Evolutionary conservation across 176 grass and related monocot genomes (phyloP).

Genomic region (Oryza brachyantha): DNA sequence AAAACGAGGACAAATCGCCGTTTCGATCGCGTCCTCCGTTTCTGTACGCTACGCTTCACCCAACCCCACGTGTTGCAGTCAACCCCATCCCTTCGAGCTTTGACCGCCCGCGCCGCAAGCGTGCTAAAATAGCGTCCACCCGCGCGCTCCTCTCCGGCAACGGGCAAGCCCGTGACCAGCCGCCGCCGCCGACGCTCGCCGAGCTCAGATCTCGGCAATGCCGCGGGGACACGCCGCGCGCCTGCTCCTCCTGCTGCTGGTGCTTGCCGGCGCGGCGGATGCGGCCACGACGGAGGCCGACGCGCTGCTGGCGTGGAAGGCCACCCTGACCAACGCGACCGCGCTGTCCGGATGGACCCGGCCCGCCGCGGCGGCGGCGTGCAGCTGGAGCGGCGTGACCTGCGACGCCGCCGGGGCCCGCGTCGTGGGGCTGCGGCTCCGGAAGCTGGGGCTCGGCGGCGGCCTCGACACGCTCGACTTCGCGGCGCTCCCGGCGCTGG

Average conservation of each 20-base stretch:
- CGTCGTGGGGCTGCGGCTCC: conserved; percentile 36
- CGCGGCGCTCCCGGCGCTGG: conserved; percentile 37
- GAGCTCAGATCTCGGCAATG: conserved; percentile 30
- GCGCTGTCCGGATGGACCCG: conserved; percentile 46
- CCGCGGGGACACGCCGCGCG: neutral
- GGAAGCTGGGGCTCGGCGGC: conserved; percentile 26
- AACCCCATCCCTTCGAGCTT: neutral
- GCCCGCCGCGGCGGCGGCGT: conserved; percentile 19
- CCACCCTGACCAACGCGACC: conserved; percentile 25
- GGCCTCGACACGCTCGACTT: conserved; percentile 35
- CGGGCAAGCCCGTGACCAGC: neutral
- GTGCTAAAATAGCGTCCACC: neutral
- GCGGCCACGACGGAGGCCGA: conserved; percentile 26
- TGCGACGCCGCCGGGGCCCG: conserved; percentile 37
- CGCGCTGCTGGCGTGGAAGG: conserved; percentile 64
- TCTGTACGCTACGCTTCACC: neutral
- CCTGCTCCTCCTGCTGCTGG: neutral
- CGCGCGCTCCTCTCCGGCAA: neutral
- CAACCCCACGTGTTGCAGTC: neutral
- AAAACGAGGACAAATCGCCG: too few species aligned
- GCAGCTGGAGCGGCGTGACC: conserved; percentile 47
- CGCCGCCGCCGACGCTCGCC: too few species aligned
- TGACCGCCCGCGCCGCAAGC: neutral
- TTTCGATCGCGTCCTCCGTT: too few species aligned
- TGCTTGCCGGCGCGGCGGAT: neutral